Evolutionary conservation across 2,329 filamentous ascomycete genomes (phyloP).

Genomic region (Penicillium janthinellum): DNA sequence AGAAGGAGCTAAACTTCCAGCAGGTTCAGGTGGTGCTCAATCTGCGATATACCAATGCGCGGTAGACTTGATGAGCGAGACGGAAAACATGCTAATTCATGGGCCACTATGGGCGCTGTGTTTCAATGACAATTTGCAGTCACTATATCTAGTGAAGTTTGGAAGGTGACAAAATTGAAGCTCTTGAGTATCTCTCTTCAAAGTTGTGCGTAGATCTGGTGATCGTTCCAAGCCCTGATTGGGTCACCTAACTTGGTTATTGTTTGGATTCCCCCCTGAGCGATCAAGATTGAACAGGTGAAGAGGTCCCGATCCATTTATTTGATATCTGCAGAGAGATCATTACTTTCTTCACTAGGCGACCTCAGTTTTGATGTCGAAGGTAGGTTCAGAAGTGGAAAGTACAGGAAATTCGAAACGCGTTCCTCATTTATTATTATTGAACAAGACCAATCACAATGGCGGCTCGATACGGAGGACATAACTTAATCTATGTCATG

Average conservation of each 20-base stretch:
- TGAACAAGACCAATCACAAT: not conserved
- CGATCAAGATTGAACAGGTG: not conserved
- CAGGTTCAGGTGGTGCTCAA: slow-evolving; percentile 26
- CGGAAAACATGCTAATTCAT: too few species aligned
- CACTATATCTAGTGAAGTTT: not conserved
- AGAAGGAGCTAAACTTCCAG: slow-evolving; percentile 20
- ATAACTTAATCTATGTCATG: not conserved
- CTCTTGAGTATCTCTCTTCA: not conserved
- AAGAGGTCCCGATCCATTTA: too few species aligned
- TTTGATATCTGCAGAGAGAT: too few species aligned
- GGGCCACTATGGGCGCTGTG: not conserved
- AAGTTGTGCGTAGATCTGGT: too few species aligned
- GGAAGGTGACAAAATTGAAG: too few species aligned
- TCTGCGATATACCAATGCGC: slow-evolving; percentile 12
- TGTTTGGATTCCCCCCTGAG: not conserved
- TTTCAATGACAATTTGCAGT: not conserved
- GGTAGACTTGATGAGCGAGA: not conserved
- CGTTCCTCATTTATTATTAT: too few species aligned
- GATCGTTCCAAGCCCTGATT: too few species aligned
- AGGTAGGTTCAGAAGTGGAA: too few species aligned
- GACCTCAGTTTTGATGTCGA: too few species aligned
- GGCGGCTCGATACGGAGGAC: not conserved
- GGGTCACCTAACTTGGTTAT: slow-evolving; percentile 1
- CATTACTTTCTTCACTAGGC: too few species aligned
- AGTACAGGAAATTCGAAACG: too few species aligned